A percentile compares a stretch with the other conserved stretches of the same genome.
These are phyloP conservation scores for Ormosia semicastrata DNA, from an alignment of 306 rosid genomes.

Conservation along the genomic window DNA sequence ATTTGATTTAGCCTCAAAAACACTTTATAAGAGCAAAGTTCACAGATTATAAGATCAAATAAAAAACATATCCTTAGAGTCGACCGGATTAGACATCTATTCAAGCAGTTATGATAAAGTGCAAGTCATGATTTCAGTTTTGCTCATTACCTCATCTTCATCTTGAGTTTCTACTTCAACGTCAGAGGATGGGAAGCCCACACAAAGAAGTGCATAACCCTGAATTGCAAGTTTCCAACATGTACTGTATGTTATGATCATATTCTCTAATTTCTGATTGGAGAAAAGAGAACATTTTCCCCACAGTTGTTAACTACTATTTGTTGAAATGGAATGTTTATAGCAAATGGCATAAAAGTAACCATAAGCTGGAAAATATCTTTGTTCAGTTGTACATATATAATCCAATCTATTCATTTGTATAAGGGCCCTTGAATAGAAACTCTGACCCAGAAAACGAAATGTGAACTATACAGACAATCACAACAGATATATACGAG, in stretches of 20 bases:
- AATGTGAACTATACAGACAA: background rate
- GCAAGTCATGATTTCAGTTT: background rate
- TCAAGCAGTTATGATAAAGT: slow-evolving; percentile 5
- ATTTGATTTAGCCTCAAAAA: background rate
- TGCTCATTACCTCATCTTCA: slow-evolving; percentile 85
- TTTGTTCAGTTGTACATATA: slow-evolving; percentile 2
- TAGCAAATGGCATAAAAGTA: slow-evolving; percentile 9
- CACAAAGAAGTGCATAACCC: slow-evolving; percentile 99
- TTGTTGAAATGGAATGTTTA: background rate
- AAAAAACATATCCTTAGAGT: background rate
- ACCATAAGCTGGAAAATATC: background rate
- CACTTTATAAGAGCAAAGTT: background rate
- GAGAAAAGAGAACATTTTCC: background rate
- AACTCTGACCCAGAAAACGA: slow-evolving; percentile 1
- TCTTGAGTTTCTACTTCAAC: slow-evolving; percentile 98
- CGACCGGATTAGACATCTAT: background rate
- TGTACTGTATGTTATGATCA: background rate
- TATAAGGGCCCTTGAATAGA: slow-evolving; percentile 5
- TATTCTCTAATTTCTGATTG: background rate
- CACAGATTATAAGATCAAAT: background rate
- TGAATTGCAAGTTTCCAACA: slow-evolving; percentile 34
- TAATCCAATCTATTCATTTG: background rate
- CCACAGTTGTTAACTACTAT: background rate
- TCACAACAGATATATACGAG: background rate
- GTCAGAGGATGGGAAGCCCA: slow-evolving; percentile 88